These are phyloP conservation scores for Neoconidiobolus thromboides DNA, from an alignment of 371 early-diverging fungal species.

Conservation along the genomic window DNA sequence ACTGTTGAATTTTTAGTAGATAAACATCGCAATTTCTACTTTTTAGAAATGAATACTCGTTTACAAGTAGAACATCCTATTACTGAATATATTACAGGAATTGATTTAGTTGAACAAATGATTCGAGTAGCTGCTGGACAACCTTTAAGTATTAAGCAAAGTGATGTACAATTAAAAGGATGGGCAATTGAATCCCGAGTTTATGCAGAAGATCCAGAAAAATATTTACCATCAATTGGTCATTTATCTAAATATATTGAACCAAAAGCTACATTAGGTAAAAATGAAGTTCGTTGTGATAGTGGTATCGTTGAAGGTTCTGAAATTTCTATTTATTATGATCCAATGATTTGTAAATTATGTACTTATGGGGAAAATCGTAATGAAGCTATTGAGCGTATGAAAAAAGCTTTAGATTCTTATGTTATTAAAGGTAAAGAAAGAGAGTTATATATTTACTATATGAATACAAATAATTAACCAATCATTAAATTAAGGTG, in stretches of 20 bases:
- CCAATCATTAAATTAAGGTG: conserved; percentile 18
- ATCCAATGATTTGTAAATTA: conserved; percentile 76
- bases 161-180: conserved; percentile 40
- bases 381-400: conserved; percentile 44
- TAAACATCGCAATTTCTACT: conserved; percentile 54
- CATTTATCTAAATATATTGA: conserved; percentile 56
- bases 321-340: conserved; percentile 69
- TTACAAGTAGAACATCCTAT: conserved; percentile 95
- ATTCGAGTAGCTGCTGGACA: conserved; percentile 56
- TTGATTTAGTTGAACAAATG: conserved; percentile 88
- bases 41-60: conserved; percentile 78
- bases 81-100: conserved; percentile 80
- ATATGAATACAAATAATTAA: too few species aligned
- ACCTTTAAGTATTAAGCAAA: conserved; percentile 27
- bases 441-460: too few species aligned
- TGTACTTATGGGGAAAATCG: conserved; percentile 68
- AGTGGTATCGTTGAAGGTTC: conserved; percentile 63
- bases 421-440: conserved; percentile 53
- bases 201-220: conserved; percentile 79
- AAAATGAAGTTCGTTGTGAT: conserved; percentile 54
- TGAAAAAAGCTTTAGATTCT: conserved; percentile 68
- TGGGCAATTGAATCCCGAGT: conserved; percentile 78
- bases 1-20: conserved; percentile 79
- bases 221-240: conserved; percentile 83
- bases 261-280: conserved; percentile 21